Conservation (phyloP, 2,329 filamentous ascomycete species). For the Mariannaea elegans region DNA sequence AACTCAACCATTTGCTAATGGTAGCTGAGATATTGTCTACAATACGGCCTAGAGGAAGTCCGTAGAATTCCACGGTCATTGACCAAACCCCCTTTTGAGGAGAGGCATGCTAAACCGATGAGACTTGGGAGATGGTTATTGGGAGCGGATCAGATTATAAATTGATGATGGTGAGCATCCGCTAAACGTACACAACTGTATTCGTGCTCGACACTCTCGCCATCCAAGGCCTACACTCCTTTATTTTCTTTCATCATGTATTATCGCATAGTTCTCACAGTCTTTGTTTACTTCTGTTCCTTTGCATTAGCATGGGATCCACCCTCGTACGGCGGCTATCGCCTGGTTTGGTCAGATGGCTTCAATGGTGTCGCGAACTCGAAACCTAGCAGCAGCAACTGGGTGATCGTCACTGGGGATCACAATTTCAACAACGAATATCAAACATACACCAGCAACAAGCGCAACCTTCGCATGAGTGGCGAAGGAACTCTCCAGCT, state of each 20-base stretch:
- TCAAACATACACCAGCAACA: conserved; percentile 58
- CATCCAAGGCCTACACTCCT: not conserved
- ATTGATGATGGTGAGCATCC: too few relatives aligned
- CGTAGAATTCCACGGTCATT: too few relatives aligned
- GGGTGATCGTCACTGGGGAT: conserved; percentile 52
- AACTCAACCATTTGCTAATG: too few relatives aligned
- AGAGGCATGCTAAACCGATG: too few relatives aligned
- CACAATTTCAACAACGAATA: conserved; percentile 62
- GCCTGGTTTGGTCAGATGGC: conserved; percentile 54
- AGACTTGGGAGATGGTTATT: too few relatives aligned
- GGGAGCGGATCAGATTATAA: too few relatives aligned
- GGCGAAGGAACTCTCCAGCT: conserved; percentile 61
- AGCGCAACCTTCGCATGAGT: conserved; percentile 59
- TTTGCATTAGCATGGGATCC: conserved; percentile 44
- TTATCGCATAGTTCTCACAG: conserved; percentile 26
- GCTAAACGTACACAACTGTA: too few relatives aligned
- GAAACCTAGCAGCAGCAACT: conserved; percentile 46
- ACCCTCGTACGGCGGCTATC: conserved; percentile 52
- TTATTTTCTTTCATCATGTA: not conserved
- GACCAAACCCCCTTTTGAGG: too few relatives aligned
- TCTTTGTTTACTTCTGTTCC: conserved; percentile 1
- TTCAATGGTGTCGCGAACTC: conserved; percentile 51
- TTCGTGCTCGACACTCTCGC: not conserved
- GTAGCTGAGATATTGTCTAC: too few relatives aligned
- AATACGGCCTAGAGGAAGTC: too few relatives aligned